Conservation (phyloP, 2,329 filamentous ascomycete genomes). For the Incumbomyces delicatus region DNA sequence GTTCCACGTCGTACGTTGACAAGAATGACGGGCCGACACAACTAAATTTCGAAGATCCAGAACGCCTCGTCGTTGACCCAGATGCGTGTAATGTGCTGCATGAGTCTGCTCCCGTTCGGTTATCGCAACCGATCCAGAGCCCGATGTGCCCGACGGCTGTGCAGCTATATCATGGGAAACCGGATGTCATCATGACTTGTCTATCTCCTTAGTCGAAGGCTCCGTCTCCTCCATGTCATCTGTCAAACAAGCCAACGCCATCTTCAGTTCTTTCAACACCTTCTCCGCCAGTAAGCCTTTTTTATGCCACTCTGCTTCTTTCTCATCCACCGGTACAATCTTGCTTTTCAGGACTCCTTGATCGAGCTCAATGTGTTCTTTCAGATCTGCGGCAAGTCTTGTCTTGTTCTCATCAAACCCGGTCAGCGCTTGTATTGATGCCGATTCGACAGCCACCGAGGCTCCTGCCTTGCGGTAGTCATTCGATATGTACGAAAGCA, state of each 20-base stretch:
- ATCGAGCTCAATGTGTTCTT: constrained; percentile 45
- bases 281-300: constrained; percentile 66
- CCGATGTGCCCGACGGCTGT: background rate
- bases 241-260: constrained; percentile 36
- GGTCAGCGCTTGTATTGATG: constrained; percentile 56
- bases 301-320: constrained; percentile 55
- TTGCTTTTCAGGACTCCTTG: constrained; percentile 44
- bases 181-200: background rate
- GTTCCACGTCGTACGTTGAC: too few species aligned
- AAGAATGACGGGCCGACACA: too few species aligned
- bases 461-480: constrained; percentile 55
- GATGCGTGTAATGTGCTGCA: too few species aligned
- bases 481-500: constrained; percentile 64
- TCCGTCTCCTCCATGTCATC: constrained; percentile 5
- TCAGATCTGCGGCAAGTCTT: constrained; percentile 65
- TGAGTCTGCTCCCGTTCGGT: too few species aligned
- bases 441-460: constrained; percentile 47
- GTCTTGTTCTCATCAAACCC: constrained; percentile 55
- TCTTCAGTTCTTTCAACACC: constrained; percentile 59
- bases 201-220: background rate
- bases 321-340: constrained; percentile 61
- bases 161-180: background rate
- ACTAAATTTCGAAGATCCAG: too few species aligned
- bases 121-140: too few species aligned
- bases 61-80: too few species aligned